Evolutionary conservation across 306 rosid genomes (phyloP), one percentile per base, ranked within the genome.

Genomic region (Alnus rubra): DNA sequence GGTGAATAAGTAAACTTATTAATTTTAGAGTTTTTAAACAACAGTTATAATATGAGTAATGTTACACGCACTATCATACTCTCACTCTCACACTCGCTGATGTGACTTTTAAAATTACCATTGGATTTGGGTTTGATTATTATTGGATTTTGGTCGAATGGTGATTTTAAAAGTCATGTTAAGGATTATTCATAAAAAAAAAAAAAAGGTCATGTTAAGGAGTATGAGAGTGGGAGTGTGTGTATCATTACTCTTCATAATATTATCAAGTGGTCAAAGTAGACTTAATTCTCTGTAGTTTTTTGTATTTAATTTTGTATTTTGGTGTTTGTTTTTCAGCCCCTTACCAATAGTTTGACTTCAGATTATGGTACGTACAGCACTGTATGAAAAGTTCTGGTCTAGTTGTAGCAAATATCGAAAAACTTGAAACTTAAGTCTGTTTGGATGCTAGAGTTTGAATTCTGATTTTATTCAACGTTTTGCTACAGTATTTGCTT

Each of bases 1-100:
- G 98, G 98, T 94, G 51, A 79, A 69, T 69, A 35, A 45, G 60
- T 47, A 7, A 8, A 58, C 42, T 33, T 23, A 11, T 71, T 48
- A 5, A 19, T 75, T 80, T 68, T 51, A 13, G 54, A 30, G 28
- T 42, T 71, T 35, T 45, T 47, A n/a, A 78, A 44, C 33, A 71
- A 7, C 18, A 51, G 76, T 65, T 30, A 9, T 67, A 67, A 67
- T 19, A 35, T 12, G 28, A 23, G 28, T 23, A 23, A 23, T 23
- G 28, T 23, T 23, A 23, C 28, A 23, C 28, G 0, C 28, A 23
- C 28, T 23, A 23, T 23, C 28, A 23, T 23, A 23, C 28, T 23
- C 28, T 23, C 28, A 23, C 28, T 23, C 28, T 23, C 28, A 23
- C 28, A 23, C 28, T 23, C 28, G 28, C 0, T 23, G 28, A 23